phyloP scores from a whole-genome alignment of 495 filamentous ascomycete genomes.

The Aspergillus cristatus region DNA sequence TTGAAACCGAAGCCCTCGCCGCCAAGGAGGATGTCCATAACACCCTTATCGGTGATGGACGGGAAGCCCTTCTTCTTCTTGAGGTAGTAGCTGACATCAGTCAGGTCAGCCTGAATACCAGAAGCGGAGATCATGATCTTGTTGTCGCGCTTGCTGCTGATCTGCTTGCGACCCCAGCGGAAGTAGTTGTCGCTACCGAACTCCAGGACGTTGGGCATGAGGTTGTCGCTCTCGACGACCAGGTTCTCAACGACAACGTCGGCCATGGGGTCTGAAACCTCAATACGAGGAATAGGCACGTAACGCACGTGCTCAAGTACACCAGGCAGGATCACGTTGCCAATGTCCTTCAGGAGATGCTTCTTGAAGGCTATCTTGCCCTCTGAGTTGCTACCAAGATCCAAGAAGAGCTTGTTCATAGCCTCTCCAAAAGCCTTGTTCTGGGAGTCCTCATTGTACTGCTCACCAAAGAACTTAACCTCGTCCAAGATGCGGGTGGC shows the following conservation, averaged over 20 bases:
- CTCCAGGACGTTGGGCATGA: constrained; percentile 92
- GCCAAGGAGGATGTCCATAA: constrained; percentile 84
- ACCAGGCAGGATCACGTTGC: constrained; percentile 74
- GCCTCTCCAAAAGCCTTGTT: constrained; percentile 72
- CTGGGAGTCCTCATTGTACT: constrained; percentile 80
- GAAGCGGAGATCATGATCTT: constrained; percentile 72
- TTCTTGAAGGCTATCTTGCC: constrained; percentile 88
- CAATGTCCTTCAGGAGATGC: constrained; percentile 81
- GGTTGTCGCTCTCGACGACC: constrained; percentile 90
- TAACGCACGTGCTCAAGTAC: constrained; percentile 85
- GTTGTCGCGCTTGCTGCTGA: constrained; percentile 71
- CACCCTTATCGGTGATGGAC: constrained; percentile 74
- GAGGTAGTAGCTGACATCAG: constrained; percentile 89
- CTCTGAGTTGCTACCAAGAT: constrained; percentile 75
- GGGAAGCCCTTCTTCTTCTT: constrained; percentile 96
- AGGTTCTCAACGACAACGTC: constrained; percentile 92
- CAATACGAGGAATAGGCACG: constrained; percentile 87
- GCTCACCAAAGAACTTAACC: constrained; percentile 75
- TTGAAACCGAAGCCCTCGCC: constrained; percentile 88
- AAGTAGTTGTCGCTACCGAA: constrained; percentile 90
- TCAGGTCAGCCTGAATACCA: constrained; percentile 59
- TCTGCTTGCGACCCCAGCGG: constrained; percentile 84
- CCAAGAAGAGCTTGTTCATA: constrained; percentile 74
- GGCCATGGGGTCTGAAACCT: constrained; percentile 76
- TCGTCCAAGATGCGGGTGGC: constrained; percentile 85